These are phyloP conservation scores for Leccinum imitatum DNA, from an alignment of 768 basidiomycete genomes.

Conservation along the genomic window DNA sequence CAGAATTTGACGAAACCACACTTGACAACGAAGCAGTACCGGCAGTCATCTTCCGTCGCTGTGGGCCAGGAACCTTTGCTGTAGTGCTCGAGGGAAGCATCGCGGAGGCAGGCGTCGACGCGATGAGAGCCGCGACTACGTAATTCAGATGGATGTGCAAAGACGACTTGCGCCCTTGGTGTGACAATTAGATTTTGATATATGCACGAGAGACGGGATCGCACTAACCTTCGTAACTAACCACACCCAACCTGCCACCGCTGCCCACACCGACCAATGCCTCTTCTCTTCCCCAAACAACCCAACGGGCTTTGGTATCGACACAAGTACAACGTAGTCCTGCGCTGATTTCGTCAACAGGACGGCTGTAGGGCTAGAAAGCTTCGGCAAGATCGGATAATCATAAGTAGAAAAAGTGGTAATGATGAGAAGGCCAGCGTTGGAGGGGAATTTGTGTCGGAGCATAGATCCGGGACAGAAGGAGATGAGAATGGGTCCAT, in stretches of 20 bases:
- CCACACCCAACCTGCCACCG: slow-evolving; percentile 81
- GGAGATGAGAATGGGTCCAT: slow-evolving; percentile 22
- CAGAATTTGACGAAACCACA: slow-evolving; percentile 33
- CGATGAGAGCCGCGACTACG: slow-evolving; percentile 86
- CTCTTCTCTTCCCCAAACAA: slow-evolving; percentile 88
- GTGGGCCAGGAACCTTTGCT: slow-evolving; percentile 44
- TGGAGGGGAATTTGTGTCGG: slow-evolving; percentile 26
- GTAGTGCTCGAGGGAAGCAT: slow-evolving; percentile 51
- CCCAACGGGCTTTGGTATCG: slow-evolving; percentile 60
- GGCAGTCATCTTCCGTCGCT: slow-evolving; percentile 25
- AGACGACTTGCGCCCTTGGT: slow-evolving; percentile 56
- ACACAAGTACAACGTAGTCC: slow-evolving; percentile 82
- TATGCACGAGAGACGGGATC: neutral
- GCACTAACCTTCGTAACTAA: slow-evolving; percentile 83
- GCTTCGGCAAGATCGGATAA: slow-evolving; percentile 62
- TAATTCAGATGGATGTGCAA: slow-evolving; percentile 77
- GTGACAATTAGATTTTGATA: neutral
- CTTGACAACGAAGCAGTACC: slow-evolving; percentile 6
- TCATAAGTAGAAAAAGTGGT: slow-evolving; percentile 81
- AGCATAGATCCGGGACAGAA: slow-evolving; percentile 12
- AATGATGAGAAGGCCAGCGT: slow-evolving; percentile 77
- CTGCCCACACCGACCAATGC: slow-evolving; percentile 85
- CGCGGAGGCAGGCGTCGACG: slow-evolving; percentile 60
- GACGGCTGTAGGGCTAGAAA: slow-evolving; percentile 60
- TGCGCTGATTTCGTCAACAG: slow-evolving; percentile 85